Percentiles rank a stretch among this genome's conserved stretches.
phyloP scores from a whole-genome alignment of 2,329 filamentous ascomycete genomes.

The Kalmusia sp. region DNA sequence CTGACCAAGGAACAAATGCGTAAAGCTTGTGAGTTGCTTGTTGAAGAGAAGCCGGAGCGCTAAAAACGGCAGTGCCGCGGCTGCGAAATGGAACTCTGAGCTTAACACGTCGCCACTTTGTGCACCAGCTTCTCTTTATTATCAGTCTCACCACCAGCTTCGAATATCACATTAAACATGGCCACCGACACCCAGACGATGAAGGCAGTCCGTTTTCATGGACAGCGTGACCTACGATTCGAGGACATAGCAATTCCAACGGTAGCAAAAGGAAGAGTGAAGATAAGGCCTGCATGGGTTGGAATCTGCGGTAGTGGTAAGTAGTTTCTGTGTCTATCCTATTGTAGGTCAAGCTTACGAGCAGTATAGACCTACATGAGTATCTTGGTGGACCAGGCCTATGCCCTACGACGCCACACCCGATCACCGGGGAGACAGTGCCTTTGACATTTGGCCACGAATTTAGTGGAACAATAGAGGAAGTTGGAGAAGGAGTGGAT shows the following conservation, averaged over 20 bases:
- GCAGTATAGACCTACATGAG: constrained; percentile 52
- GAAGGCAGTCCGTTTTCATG: constrained; percentile 57
- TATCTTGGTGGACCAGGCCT: constrained; percentile 57
- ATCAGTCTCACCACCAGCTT: neutral
- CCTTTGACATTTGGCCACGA: constrained; percentile 63
- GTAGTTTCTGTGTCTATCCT: neutral
- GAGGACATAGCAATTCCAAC: constrained; percentile 52
- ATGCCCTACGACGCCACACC: constrained; percentile 61
- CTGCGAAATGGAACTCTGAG: neutral
- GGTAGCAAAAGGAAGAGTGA: constrained; percentile 51
- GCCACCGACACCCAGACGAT: constrained; percentile 39
- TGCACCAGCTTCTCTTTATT: neutral
- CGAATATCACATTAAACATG: constrained; percentile 18
- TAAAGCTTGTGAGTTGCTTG: neutral
- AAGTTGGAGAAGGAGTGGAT: constrained; percentile 58
- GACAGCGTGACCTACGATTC: constrained; percentile 51
- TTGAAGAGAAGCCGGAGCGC: neutral
- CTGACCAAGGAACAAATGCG: neutral
- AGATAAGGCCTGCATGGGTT: constrained; percentile 50
- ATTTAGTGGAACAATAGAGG: constrained; percentile 60
- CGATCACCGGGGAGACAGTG: constrained; percentile 60
- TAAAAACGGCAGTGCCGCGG: neutral
- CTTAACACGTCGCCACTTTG: neutral
- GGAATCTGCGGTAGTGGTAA: constrained; percentile 52
- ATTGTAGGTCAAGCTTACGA: constrained; percentile 9